Evolutionary conservation across 805 yeast genomes (phyloP).

Genomic region (Huiozyma sinensis): DNA sequence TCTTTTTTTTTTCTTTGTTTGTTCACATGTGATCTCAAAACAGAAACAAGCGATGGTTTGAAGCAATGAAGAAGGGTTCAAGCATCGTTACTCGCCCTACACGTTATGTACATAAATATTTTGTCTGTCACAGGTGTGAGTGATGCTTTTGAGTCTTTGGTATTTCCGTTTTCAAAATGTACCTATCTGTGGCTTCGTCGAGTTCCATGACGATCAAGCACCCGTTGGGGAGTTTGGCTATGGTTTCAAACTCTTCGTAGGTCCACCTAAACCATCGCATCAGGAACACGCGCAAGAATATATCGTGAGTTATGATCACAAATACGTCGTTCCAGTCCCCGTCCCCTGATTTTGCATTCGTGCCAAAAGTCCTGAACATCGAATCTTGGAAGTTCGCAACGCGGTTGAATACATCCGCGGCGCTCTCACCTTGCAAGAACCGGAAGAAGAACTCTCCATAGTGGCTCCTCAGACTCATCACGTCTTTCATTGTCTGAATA

Average conservation of each 20-base stretch:
- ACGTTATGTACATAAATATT: background rate
- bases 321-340: slow-evolving; percentile 59
- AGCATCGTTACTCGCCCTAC: background rate
- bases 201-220: slow-evolving; percentile 68
- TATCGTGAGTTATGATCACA: slow-evolving; percentile 83
- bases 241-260: slow-evolving; percentile 74
- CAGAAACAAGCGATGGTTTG: background rate
- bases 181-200: slow-evolving; percentile 37
- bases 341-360: slow-evolving; percentile 27
- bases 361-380: slow-evolving; percentile 63
- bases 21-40: background rate
- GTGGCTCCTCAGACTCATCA: slow-evolving; percentile 74
- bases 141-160: slow-evolving; percentile 22
- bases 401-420: slow-evolving; percentile 89
- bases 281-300: slow-evolving; percentile 85
- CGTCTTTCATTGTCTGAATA: slow-evolving; percentile 58
- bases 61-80: background rate
- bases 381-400: slow-evolving; percentile 84
- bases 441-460: slow-evolving; percentile 84
- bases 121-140: background rate
- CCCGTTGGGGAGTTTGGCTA: slow-evolving; percentile 77
- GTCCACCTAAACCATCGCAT: slow-evolving; percentile 94
- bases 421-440: slow-evolving; percentile 88
- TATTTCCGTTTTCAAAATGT: slow-evolving; percentile 46
- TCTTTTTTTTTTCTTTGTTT: background rate